Conservation (phyloP, 148 eudicot genomes). For the Rhododendron griersonianum region DNA sequence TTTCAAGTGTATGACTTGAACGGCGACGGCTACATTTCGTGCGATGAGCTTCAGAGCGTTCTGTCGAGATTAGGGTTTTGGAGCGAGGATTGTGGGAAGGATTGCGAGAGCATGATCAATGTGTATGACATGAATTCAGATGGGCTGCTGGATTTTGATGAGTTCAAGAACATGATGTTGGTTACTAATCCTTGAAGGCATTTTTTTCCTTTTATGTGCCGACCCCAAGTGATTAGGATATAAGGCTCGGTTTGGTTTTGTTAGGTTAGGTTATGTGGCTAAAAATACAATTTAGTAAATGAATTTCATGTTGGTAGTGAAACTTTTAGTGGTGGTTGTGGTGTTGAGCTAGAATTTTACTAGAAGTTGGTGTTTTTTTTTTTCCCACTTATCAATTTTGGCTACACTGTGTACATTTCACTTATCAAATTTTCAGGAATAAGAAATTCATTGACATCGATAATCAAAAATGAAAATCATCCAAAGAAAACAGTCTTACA, state of each 20-base stretch:
- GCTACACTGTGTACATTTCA: background rate
- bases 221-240: too few species aligned
- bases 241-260: too few species aligned
- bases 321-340: too few species aligned
- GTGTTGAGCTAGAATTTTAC: too few species aligned
- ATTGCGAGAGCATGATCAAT: slow-evolving; percentile 42
- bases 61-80: slow-evolving; percentile 50
- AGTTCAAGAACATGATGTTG: slow-evolving; percentile 77
- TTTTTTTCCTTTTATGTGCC: background rate
- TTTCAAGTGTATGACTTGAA: slow-evolving; percentile 23
- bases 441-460: too few species aligned
- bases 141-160: slow-evolving; percentile 67
- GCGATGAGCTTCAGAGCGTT: slow-evolving; percentile 52
- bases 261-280: too few species aligned
- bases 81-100: slow-evolving; percentile 31
- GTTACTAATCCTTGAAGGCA: background rate
- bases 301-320: too few species aligned
- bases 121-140: slow-evolving; percentile 56
- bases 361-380: too few species aligned
- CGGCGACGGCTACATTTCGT: slow-evolving; percentile 56
- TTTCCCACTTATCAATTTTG: background rate
- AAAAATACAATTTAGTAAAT: too few species aligned
- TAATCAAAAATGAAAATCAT: too few species aligned
- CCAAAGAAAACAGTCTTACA: too few species aligned
- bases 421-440: too few species aligned